Conservation (phyloP, 257 asterid genomes). For the Capsicum baccatum region DNA sequence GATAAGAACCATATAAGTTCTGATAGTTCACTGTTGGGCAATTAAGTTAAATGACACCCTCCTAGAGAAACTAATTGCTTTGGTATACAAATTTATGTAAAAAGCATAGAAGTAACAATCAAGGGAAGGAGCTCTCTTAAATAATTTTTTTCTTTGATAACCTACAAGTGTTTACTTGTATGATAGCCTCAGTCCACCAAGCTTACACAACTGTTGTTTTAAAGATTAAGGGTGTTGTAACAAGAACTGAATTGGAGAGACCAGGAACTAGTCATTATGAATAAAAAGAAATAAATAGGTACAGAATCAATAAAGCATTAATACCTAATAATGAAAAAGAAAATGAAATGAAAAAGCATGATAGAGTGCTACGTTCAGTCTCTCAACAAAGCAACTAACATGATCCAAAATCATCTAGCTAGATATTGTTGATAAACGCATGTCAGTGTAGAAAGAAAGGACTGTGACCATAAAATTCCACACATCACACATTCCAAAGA, state of each 20-base stretch:
- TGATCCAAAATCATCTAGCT: background rate
- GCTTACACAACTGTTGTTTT: background rate
- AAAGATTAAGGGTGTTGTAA: background rate
- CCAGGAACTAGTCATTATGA: background rate
- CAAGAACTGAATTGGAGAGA: background rate
- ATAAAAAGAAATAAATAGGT: background rate
- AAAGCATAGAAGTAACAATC: no score
- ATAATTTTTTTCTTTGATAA: background rate
- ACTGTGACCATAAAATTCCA: background rate
- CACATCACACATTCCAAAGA: background rate
- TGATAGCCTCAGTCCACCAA: slow-evolving; percentile 9
- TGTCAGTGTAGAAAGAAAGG: background rate
- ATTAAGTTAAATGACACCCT: background rate
- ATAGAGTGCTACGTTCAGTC: background rate
- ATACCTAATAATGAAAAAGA: background rate
- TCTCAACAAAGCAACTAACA: slow-evolving; percentile 20
- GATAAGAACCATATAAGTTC: background rate
- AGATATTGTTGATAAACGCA: slow-evolving; percentile 19
- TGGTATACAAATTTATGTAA: background rate
- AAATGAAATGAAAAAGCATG: background rate
- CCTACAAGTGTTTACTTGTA: background rate
- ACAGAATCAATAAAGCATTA: background rate
- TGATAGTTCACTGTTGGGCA: background rate
- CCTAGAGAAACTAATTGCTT: background rate
- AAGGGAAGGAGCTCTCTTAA: background rate